These are phyloP conservation scores for Cladosporium sp. DNA, from an alignment of 2,329 filamentous ascomycete genomes.

Conservation along the genomic window DNA sequence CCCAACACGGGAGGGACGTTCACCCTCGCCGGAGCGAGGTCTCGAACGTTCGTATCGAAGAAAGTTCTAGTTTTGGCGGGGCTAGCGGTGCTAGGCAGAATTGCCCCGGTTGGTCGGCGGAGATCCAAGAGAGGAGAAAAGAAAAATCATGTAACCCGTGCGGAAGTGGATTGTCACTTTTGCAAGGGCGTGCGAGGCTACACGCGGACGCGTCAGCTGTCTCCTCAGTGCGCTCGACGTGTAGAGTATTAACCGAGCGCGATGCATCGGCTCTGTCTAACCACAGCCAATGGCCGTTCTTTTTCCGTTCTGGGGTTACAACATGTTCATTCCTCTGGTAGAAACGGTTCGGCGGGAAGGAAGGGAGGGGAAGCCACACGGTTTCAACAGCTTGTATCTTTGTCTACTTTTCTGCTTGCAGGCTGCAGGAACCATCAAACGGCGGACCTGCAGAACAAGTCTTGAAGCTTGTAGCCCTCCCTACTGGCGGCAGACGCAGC, in stretches of 20 bases:
- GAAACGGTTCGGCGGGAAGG: neutral
- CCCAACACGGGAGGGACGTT: conserved; percentile 8
- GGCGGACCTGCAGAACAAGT: conserved; percentile 9
- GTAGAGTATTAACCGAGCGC: too few relatives aligned
- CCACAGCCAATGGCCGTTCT: too few relatives aligned
- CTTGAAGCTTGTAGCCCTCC: neutral
- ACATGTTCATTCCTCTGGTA: too few relatives aligned
- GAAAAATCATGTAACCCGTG: neutral
- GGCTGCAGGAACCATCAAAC: conserved; percentile 11
- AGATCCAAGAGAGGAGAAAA: neutral
- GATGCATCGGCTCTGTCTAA: too few relatives aligned
- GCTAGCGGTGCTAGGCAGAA: conserved; percentile 5
- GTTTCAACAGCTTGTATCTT: neutral
- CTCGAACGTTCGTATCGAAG: neutral
- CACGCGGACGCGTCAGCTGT: neutral
- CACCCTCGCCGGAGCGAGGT: neutral
- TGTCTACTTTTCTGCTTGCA: neutral
- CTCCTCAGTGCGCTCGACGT: too few relatives aligned
- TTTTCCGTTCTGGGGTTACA: too few relatives aligned
- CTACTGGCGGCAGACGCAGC: neutral
- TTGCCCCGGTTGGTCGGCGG: neutral
- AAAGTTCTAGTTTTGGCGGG: conserved; percentile 3
- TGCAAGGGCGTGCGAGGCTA: neutral
- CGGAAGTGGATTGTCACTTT: neutral
- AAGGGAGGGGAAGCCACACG: conserved; percentile 2